Conservation (phyloP, 2,329 filamentous ascomycete genomes). For the Plenodomus tracheiphilus region DNA sequence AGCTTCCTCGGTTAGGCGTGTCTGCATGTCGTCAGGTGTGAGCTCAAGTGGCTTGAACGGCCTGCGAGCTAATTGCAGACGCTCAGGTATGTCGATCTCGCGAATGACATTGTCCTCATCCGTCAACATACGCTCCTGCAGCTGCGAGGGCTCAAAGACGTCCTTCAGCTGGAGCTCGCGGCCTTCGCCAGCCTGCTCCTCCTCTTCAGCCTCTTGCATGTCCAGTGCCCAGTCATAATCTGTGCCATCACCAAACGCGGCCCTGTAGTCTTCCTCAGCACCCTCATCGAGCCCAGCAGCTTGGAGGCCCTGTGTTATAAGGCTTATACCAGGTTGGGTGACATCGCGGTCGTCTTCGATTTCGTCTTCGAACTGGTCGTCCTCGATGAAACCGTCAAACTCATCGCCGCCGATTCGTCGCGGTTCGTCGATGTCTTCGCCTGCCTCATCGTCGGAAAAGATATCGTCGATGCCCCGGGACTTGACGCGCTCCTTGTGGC, state of each 20-base stretch:
- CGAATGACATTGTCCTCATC: conserved; percentile 94
- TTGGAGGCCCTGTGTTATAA: conserved; percentile 71
- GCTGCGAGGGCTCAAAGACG: conserved; percentile 94
- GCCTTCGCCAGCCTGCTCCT: conserved; percentile 76
- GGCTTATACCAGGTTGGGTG: conserved; percentile 74
- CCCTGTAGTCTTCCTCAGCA: conserved; percentile 92
- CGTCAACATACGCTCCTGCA: conserved; percentile 91
- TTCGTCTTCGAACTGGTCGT: conserved; percentile 79
- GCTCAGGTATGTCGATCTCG: conserved; percentile 85
- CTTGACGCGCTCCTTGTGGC: conserved; percentile 70
- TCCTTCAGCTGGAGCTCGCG: conserved; percentile 92
- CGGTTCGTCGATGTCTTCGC: conserved; percentile 53
- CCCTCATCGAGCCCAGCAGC: conserved; percentile 87
- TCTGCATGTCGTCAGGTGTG: conserved; percentile 70
- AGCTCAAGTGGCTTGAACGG: conserved; percentile 83
- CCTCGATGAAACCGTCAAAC: conserved; percentile 84
- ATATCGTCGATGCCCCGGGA: conserved; percentile 84
- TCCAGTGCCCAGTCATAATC: conserved; percentile 96
- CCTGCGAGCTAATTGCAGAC: conserved; percentile 89
- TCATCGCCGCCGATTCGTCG: conserved; percentile 41
- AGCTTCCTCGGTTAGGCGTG: conserved; percentile 75
- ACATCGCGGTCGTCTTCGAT: conserved; percentile 87
- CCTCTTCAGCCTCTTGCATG: conserved; percentile 80
- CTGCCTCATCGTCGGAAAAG: conserved; percentile 92
- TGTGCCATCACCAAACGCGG: conserved; percentile 91